Evolutionary conservation across 176 grass and related monocot genomes (phyloP).

Genomic region (Eleusine coracana): DNA sequence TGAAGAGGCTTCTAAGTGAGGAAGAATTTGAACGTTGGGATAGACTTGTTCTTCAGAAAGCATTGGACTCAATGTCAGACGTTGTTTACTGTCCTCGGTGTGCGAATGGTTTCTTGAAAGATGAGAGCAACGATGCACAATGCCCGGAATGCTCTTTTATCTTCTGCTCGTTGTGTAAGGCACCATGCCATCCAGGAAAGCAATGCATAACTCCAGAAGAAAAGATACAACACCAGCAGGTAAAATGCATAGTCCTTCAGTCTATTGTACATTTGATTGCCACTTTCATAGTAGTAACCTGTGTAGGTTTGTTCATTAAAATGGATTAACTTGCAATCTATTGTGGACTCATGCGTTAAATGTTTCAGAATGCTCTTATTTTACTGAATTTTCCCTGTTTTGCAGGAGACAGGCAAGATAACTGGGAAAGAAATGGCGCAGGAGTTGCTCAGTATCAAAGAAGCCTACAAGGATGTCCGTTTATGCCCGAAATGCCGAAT

Average conservation of each 20-base stretch:
- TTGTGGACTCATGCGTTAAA: no score
- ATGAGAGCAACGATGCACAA: conserved; percentile 43
- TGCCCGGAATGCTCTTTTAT: conserved; percentile 57
- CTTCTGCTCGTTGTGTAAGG: conserved; percentile 58
- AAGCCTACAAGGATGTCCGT: not conserved
- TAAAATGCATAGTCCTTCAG: no score
- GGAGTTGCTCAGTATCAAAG: conserved; percentile 15
- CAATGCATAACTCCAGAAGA: conserved; percentile 46
- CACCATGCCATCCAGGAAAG: conserved; percentile 43
- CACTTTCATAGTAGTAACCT: no score
- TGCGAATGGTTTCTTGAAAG: conserved; percentile 57
- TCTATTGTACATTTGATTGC: no score
- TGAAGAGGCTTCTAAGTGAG: conserved; percentile 45
- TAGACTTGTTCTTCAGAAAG: conserved; percentile 54
- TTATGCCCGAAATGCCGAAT: conserved; percentile 52
- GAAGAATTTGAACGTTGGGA: conserved; percentile 66
- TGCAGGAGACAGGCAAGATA: conserved; percentile 6
- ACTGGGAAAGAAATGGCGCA: not conserved
- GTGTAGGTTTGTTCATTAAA: no score
- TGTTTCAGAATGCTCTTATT: no score
- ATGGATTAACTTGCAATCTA: no score
- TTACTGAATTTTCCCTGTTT: no score
- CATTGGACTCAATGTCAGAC: conserved; percentile 59
- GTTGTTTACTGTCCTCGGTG: conserved; percentile 63
- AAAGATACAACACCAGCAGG: conserved; percentile 36